Conservation (phyloP, 139 green algal species). For the Chlamydomonas schloesseri region DNA sequence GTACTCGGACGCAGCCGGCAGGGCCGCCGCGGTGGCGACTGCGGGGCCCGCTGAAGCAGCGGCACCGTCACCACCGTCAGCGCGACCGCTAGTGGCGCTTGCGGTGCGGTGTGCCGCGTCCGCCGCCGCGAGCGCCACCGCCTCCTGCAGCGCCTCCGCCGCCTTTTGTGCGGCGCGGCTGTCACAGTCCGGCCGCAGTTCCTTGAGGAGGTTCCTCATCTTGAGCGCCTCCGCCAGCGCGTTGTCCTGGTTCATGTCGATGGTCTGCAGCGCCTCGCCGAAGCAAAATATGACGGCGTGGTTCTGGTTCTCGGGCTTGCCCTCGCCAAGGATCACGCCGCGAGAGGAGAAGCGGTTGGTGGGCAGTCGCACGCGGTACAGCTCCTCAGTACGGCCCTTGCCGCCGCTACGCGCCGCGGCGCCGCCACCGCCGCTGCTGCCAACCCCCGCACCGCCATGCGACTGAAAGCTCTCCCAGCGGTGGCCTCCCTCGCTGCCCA, state of each 20-base stretch:
- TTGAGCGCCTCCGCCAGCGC: slow-evolving; percentile 87
- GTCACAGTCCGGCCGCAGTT: background rate
- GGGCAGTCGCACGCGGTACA: slow-evolving; percentile 74
- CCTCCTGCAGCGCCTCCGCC: background rate
- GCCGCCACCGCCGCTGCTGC: background rate
- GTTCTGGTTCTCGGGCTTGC: slow-evolving; percentile 92
- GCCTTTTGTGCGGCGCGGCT: background rate
- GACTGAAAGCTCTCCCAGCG: background rate
- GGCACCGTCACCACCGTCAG: background rate
- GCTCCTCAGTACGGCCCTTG: slow-evolving; percentile 31
- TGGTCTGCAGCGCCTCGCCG: slow-evolving; percentile 80
- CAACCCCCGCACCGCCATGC: too few relatives aligned
- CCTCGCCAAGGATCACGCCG: slow-evolving; percentile 76
- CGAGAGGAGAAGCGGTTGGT: slow-evolving; percentile 51
- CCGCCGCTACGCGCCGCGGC: background rate
- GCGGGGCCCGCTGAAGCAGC: background rate
- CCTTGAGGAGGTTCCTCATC: slow-evolving; percentile 69
- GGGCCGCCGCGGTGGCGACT: background rate
- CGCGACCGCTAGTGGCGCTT: background rate
- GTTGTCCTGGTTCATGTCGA: slow-evolving; percentile 93
- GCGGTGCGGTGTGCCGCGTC: background rate
- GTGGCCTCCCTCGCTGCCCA: background rate
- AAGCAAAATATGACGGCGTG: slow-evolving; percentile 81
- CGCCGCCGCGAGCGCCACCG: background rate
- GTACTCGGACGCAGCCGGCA: slow-evolving; percentile 5